phyloP scores from a whole-genome alignment of 2,329 filamentous ascomycete genomes.

The Fusarium miscanthi region DNA sequence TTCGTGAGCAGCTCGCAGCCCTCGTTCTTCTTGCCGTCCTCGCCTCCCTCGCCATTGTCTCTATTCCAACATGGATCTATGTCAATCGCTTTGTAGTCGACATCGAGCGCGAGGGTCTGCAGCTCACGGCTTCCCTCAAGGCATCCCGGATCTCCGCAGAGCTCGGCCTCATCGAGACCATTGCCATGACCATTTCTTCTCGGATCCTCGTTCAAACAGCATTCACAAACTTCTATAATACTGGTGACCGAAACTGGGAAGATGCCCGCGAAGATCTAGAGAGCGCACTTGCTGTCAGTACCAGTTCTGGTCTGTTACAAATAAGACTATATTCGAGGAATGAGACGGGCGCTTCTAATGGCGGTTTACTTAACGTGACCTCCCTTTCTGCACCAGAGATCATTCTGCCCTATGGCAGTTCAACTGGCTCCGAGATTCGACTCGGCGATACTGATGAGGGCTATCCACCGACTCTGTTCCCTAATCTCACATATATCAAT shows the following conservation, averaged over 20 bases:
- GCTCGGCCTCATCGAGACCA: constrained; percentile 81
- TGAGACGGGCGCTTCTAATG: constrained; percentile 61
- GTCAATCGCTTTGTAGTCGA: constrained; percentile 65
- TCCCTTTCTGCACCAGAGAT: constrained; percentile 61
- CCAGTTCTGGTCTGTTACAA: constrained; percentile 72
- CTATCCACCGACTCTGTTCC: constrained; percentile 79
- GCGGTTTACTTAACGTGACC: constrained; percentile 74
- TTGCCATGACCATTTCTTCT: constrained; percentile 77
- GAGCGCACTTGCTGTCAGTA: constrained; percentile 74
- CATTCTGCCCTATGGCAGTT: constrained; percentile 68
- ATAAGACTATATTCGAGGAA: constrained; percentile 79
- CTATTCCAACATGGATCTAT: constrained; percentile 77
- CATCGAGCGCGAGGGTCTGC: constrained; percentile 70
- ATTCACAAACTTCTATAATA: constrained; percentile 63
- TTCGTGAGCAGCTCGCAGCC: constrained; percentile 85
- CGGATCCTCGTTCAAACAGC: constrained; percentile 68
- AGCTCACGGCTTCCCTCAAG: constrained; percentile 86
- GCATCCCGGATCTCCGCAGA: constrained; percentile 83
- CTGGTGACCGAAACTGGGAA: constrained; percentile 67
- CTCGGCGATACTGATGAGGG: constrained; percentile 73
- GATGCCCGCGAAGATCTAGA: constrained; percentile 72
- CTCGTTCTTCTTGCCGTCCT: constrained; percentile 82
- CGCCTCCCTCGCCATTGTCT: constrained; percentile 79
- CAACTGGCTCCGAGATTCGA: constrained; percentile 67
- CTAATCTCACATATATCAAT: constrained; percentile 76